Conservation (phyloP, 1,284 basidiomycete species). For the Leccinum griseonigrum region DNA sequence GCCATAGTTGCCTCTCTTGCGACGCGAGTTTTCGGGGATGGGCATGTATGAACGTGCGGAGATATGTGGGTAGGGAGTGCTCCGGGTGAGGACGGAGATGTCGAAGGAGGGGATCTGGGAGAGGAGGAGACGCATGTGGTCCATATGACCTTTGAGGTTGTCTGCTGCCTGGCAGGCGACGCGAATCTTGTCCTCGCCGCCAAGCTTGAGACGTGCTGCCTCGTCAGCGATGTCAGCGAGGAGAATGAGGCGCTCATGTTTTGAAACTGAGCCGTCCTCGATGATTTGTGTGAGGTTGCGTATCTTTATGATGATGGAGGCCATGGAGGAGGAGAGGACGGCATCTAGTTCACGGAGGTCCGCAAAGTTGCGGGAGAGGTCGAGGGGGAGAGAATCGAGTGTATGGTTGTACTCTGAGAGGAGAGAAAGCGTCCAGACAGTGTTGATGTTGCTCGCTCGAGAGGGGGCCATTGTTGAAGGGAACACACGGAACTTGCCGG, state of each 20-base stretch:
- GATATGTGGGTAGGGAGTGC: constrained; percentile 72
- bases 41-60: constrained; percentile 65
- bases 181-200: constrained; percentile 98
- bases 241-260: constrained; percentile 82
- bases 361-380: constrained; percentile 91
- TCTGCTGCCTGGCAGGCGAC: constrained; percentile 95
- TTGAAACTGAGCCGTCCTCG: constrained; percentile 63
- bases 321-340: constrained; percentile 86
- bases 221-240: constrained; percentile 94
- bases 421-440: constrained; percentile 62
- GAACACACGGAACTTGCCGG: constrained; percentile 29
- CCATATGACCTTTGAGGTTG: constrained; percentile 72
- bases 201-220: constrained; percentile 87
- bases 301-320: constrained; percentile 78
- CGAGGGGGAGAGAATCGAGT: constrained; percentile 90
- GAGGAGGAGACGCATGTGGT: constrained; percentile 67
- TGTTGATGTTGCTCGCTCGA: constrained; percentile 35
- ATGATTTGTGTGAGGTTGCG: constrained; percentile 73
- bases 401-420: constrained; percentile 87
- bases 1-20: constrained; percentile 48
- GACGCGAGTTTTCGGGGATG: constrained; percentile 56
- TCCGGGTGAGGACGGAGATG: constrained; percentile 51
- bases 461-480: constrained; percentile 25
- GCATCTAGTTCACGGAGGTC: constrained; percentile 98
- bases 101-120: constrained; percentile 70